Conservation (phyloP, 306 rosid genomes). For the Citrullus amarus region DNA sequence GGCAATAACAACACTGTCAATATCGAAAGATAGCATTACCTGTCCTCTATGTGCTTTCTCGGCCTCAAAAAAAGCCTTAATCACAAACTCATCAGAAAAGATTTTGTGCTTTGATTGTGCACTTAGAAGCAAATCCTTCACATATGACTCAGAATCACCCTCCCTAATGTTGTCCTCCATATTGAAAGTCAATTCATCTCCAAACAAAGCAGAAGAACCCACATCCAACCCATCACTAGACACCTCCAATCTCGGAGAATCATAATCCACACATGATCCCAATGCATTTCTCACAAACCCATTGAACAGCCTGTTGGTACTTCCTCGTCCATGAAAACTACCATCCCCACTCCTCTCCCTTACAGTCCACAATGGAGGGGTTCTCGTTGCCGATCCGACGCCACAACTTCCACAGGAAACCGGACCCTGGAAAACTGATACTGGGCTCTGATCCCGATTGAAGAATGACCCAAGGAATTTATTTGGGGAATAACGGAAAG, state of each 20-base stretch:
- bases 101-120: constrained; percentile 62
- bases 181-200: constrained; percentile 66
- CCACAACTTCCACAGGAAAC: constrained; percentile 54
- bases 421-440: constrained; percentile 84
- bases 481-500: constrained; percentile 56
- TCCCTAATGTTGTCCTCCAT: constrained; percentile 36
- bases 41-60: constrained; percentile 75
- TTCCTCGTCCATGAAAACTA: constrained; percentile 25
- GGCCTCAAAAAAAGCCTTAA: constrained; percentile 62
- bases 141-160: constrained; percentile 38
- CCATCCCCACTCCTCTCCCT: constrained; percentile 32
- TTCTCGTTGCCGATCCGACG: constrained; percentile 31
- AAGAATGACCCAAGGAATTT: constrained; percentile 45
- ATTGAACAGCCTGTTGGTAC: constrained; percentile 48
- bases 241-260: constrained; percentile 28
- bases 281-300: constrained; percentile 80
- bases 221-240: constrained; percentile 22
- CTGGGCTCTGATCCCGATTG: constrained; percentile 79
- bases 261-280: constrained; percentile 69
- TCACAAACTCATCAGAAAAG: constrained; percentile 47
- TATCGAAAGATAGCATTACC: constrained; percentile 17
- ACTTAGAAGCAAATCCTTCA: constrained; percentile 33
- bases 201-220: constrained; percentile 29
- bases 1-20: constrained; percentile 2
- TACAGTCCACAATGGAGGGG: constrained; percentile 27